These are phyloP conservation scores for Lactarius hengduanensis DNA, from an alignment of 768 basidiomycete species.

Conservation along the genomic window DNA sequence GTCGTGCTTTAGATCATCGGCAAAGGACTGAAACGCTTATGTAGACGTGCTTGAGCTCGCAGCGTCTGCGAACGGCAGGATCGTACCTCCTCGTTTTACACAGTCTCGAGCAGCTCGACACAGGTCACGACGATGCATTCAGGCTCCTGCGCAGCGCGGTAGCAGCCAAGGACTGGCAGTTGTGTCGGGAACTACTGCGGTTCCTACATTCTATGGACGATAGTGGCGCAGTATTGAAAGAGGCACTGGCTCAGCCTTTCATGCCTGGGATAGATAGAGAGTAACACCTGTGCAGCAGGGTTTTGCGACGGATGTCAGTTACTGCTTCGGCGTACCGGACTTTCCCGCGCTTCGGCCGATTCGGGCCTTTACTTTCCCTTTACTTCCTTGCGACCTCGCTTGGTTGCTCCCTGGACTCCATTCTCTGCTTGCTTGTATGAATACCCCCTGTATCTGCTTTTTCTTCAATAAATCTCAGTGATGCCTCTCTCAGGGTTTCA, in stretches of 20 bases:
- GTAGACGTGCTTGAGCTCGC: slow-evolving; percentile 71
- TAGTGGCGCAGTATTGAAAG: slow-evolving; percentile 65
- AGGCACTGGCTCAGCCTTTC: slow-evolving; percentile 57
- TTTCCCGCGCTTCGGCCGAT: no score
- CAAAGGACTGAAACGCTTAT: slow-evolving; percentile 6
- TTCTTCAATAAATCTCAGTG: no score
- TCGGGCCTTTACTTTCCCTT: no score
- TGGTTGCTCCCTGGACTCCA: no score
- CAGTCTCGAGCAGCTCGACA: slow-evolving; percentile 86
- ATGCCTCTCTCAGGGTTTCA: no score
- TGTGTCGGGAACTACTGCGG: slow-evolving; percentile 88
- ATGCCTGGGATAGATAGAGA: slow-evolving; percentile 31
- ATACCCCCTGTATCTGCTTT: no score
- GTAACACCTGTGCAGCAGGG: background rate
- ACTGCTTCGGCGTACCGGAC: no score
- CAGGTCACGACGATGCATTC: slow-evolving; percentile 74
- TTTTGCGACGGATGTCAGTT: background rate
- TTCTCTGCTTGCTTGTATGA: no score
- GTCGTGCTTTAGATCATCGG: background rate
- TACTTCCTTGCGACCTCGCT: no score
- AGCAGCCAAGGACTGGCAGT: slow-evolving; percentile 78
- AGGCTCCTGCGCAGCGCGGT: slow-evolving; percentile 77
- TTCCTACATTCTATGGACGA: slow-evolving; percentile 94
- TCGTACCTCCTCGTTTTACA: slow-evolving; percentile 94
- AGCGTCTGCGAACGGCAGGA: slow-evolving; percentile 81